Base-by-base conservation (phyloP, 179 eudicot species). In the Spergularia azorica region DNA sequence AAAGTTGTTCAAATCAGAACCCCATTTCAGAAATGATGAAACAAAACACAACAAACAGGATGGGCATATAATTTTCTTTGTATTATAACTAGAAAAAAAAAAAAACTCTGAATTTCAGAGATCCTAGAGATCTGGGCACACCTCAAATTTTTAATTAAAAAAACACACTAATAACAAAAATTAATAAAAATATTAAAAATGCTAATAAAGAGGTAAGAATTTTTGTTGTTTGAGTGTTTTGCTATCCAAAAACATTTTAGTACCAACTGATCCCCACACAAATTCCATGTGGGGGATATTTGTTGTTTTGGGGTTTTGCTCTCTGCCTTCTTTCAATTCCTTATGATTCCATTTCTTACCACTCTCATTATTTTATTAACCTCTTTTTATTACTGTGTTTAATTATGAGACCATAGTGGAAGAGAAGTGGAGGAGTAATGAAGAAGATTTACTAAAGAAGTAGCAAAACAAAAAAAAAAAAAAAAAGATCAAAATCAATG, bases 201-300 rank as follows among this genome's bases (percentile, higher is more conserved):
- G 32, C 32, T 26, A 26, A 57, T 36, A 14, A 48, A 52, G 18
- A 21, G 38, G 7, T 46, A 64, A 20, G 58, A 26, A 70, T n/a
- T 15, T 43, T 70, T 0, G 7, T 21, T 20, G 18, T 77, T 32
- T 57, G 81, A 74, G 84, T 82, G 55, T 74, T 78, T 43, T 82
- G 76, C 60, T 73, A 62, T 67, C 70, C 51, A 50, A 70, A 70
- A 78, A 39, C 8, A 50, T 15, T 65, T 21, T 55, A 46, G 38
- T 9, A 67, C 39, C 10, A 76, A 72, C 83, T 65, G 76, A 80
- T 80, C 83, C 83, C 83, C 83, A 80, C 77, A 81, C 32, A 26
- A 81, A 81, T 81, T 81, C 77, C 70, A 60, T 72, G 50, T 72
- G 64, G 20, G 69, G 4, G 60, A 61, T 61, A 61, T 80, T 43